Base-by-base conservation (phyloP, 352 stramenopile genomes). In the Phytophthora pluvialis region DNA sequence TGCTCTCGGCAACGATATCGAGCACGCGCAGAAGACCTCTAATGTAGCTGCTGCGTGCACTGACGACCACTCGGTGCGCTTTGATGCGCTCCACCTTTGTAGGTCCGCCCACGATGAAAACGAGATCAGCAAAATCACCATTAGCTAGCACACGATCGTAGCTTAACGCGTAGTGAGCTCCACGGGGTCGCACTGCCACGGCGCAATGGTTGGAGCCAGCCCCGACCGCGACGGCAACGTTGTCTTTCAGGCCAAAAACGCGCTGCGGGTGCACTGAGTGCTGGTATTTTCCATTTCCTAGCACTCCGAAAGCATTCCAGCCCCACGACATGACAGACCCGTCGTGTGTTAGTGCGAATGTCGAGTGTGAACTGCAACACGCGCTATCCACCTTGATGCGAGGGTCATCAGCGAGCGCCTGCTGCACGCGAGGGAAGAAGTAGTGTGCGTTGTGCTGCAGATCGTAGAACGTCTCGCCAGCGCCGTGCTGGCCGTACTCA, bases 311-410 rank as follows among this genome's bases (percentile, higher is more conserved):
- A 1, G 82, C 80, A 44, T 94, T 94, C 86, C 86, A 94, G 8
- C 90, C 90, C 88, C 88, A 97, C n/a, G 86, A 91, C 65, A 88
- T 93, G 28, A 95, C 73, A 3, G 51, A 73, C 1, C 80, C 82
- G 57, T 89, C 78, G 0, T 53, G 51, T 5, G 74, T 70, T 8
- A 93, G 45, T 15, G 72, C 86, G 32, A 95, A 89, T 25, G 86
- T 95, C 51, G 78, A 89, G 64, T 95, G 85, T 0, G 81, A 88
- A 35, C 84, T 90, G 56, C 86, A 95, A 12, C 76, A 63, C 8
- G 83, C 75, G 26, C 56, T 60, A 15, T 60, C 63, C 0, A 83
- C 75, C 13, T 68, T 49, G 10, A 72, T 64, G 0, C 25, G 59
- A 25, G 61, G 68, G 18, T 89, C 67, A 16, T 73, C 60, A 3